phyloP scores from a whole-genome alignment of 768 basidiomycete genomes.

The Postia placenta region DNA sequence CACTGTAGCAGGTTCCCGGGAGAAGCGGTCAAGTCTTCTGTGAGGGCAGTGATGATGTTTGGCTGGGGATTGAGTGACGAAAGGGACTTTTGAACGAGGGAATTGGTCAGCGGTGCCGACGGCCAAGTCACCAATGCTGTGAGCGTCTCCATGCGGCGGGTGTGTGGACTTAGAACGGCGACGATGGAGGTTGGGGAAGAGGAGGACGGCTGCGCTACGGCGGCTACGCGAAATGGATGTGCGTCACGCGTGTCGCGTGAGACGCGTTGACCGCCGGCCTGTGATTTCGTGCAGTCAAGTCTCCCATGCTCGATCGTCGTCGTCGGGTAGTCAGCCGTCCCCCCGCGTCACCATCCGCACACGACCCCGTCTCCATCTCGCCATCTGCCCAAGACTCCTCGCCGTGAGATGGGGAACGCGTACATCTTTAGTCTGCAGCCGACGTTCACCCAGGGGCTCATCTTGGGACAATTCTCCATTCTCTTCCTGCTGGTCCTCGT shows the following conservation, averaged over 20 bases:
- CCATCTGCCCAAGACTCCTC: background rate
- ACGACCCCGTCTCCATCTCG: slow-evolving; percentile 4
- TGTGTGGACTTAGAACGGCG: background rate
- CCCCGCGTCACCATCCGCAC: slow-evolving; percentile 4
- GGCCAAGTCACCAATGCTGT: slow-evolving; percentile 48
- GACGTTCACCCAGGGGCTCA: slow-evolving; percentile 92
- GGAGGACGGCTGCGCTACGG: background rate
- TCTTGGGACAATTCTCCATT: slow-evolving; percentile 90
- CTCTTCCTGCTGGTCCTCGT: slow-evolving; percentile 69
- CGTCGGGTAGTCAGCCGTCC: background rate
- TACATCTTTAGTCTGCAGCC: slow-evolving; percentile 73
- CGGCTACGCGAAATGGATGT: background rate
- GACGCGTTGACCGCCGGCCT: no score
- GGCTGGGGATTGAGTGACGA: slow-evolving; percentile 24
- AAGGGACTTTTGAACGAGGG: slow-evolving; percentile 40
- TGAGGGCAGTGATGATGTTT: slow-evolving; percentile 22
- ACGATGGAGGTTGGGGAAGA: background rate
- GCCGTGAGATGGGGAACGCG: slow-evolving; percentile 34
- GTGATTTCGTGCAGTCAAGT: background rate
- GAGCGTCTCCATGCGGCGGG: slow-evolving; percentile 11
- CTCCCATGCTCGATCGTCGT: background rate
- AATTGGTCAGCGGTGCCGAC: slow-evolving; percentile 44
- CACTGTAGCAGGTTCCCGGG: slow-evolving; percentile 52
- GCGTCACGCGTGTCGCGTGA: background rate
- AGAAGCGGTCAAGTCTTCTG: slow-evolving; percentile 4